Conservation (phyloP, 768 basidiomycete species). For the Postia placenta region DNA sequence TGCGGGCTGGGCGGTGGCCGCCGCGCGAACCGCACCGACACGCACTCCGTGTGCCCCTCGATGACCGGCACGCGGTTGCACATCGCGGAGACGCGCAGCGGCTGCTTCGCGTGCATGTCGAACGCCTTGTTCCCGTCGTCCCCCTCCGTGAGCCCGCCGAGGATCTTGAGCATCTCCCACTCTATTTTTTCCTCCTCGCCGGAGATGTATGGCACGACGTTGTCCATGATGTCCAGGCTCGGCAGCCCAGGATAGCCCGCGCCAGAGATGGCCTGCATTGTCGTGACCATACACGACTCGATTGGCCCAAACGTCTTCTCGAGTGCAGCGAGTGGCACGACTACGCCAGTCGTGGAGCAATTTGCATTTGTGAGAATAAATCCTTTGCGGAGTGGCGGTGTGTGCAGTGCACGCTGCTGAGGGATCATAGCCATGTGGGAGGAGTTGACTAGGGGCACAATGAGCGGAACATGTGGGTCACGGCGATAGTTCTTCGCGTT, state of each 20-base stretch:
- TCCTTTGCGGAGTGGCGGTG: conserved; percentile 67
- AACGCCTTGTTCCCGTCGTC: conserved; percentile 57
- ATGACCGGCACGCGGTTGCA: conserved; percentile 96
- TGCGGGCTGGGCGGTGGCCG: conserved; percentile 82
- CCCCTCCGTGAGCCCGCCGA: conserved; percentile 67
- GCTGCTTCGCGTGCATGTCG: conserved; percentile 77
- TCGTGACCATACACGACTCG: conserved; percentile 86
- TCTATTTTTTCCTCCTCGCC: conserved; percentile 98
- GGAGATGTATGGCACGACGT: conserved; percentile 89
- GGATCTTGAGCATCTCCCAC: conserved; percentile 97
- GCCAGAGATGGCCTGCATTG: conserved; percentile 96
- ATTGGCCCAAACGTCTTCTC: conserved; percentile 93
- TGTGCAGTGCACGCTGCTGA: conserved; percentile 70
- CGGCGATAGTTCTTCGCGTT: conserved; percentile 96
- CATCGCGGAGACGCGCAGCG: conserved; percentile 84
- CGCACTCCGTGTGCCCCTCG: conserved; percentile 90
- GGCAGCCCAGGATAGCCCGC: conserved; percentile 96
- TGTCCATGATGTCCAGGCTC: conserved; percentile 88
- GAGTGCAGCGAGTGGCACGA: conserved; percentile 86
- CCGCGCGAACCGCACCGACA: conserved; percentile 76
- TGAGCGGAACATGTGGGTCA: conserved; percentile 88
- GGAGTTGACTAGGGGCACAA: conserved; percentile 94
- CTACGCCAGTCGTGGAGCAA: conserved; percentile 91
- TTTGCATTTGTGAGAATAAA: conserved; percentile 99
- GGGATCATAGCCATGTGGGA: conserved; percentile 77